phyloP scores from a whole-genome alignment of 2,329 filamentous ascomycete genomes.

The Coleophoma crateriformis region DNA sequence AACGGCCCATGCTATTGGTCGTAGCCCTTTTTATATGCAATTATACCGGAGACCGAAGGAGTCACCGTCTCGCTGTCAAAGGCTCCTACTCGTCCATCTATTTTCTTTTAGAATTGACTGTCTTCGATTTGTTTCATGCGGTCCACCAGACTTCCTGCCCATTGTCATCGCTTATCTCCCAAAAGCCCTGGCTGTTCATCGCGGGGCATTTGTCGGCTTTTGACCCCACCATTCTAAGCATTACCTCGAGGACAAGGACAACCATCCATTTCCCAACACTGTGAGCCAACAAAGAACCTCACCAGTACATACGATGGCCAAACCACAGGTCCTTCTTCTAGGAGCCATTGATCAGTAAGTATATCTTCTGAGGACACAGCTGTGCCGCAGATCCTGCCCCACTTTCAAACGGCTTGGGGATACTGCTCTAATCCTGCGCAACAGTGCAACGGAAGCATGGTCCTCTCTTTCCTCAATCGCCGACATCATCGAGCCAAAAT shows the following conservation, averaged over 20 bases:
- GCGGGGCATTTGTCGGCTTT: conserved; percentile 13
- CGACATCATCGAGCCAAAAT: conserved; percentile 56
- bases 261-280: neutral
- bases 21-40: no score
- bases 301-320: conserved; percentile 26
- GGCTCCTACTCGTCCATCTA: no score
- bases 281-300: neutral
- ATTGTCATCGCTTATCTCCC: no score
- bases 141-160: no score
- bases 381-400: neutral
- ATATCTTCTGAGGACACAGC: neutral
- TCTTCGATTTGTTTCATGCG: no score
- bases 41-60: no score
- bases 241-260: neutral
- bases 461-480: conserved; percentile 53
- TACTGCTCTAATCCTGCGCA: conserved; percentile 3
- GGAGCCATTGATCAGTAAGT: conserved; percentile 60
- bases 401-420: neutral
- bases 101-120: no score
- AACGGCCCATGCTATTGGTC: no score
- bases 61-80: no score
- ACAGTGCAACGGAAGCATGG: conserved; percentile 62
- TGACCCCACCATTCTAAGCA: neutral
- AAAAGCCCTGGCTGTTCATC: neutral
- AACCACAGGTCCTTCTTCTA: conserved; percentile 56